Evolutionary conservation across 306 rosid genomes (phyloP), one percentile per base, ranked within the genome.

Genomic region (Dryas drummondii): DNA sequence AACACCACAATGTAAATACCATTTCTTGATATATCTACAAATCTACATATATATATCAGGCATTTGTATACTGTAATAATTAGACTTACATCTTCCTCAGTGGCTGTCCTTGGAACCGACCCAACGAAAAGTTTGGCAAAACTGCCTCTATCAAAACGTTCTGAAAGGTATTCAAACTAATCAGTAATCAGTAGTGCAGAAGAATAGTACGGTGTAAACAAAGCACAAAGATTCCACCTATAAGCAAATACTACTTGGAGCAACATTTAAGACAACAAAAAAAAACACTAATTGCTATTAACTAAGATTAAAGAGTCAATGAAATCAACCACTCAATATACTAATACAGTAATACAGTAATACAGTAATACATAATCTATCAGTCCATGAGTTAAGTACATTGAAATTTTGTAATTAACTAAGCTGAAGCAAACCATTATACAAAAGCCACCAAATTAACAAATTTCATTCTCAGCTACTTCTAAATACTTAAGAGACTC

Each of bases 111-210:
- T 12, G 97, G 99, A 81, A 94, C 97, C 60, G 97, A 92, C 73
- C 97, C 97, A 66, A 90, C 91, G 78, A 94, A 92, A 64, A 94
- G 97, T 72, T 94, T 94, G 12, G 99, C 97, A 79, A 87, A 92
- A 76, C 71, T 82, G 66, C 93, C 87, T 56, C 88, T 88, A 48
- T 88, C 93, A 9, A 78, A 75, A 45, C 73, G 83, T 74, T 91
- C 98, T 90, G 83, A 73, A 84, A 85, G 75, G 51, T 57, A 54
- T 22, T 72, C 57, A 67, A 40, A 68, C 78, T 42, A 42, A 69
- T 46, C 44, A 17, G 10, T 16, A 49, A 26, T 32, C 37, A 32
- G 37, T 32, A 32, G 9, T 3, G n/a, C 49, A 63, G 50, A 41
- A 63, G 41, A 12, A 16, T 41, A 61, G 9, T 40, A 14, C 66